Percentiles rank a stretch among this genome's conserved stretches.
These are phyloP conservation scores for Acacia crassicarpa DNA, from an alignment of 306 rosid species.

Conservation along the genomic window DNA sequence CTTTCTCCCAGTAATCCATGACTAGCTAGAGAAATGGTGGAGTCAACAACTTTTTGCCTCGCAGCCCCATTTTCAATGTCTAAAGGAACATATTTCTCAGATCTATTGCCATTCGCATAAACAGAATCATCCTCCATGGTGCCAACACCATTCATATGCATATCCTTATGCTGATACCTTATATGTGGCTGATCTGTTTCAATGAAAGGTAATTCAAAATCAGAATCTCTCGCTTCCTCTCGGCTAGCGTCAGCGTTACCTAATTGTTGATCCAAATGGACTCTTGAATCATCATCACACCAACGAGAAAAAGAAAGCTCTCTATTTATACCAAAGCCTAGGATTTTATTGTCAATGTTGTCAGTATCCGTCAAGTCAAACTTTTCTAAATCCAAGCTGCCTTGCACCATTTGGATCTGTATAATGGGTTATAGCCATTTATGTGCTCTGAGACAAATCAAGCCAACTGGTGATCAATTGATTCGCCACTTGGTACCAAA, in stretches of 20 bases:
- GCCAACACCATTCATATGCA: conserved; percentile 48
- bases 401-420: conserved; percentile 60
- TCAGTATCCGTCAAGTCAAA: conserved; percentile 35
- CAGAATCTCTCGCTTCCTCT: conserved; percentile 48
- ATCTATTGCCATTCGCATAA: conserved; percentile 45
- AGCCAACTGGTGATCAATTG: conserved; percentile 30
- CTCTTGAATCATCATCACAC: conserved; percentile 60
- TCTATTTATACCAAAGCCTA: conserved; percentile 48
- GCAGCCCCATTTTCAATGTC: conserved; percentile 60
- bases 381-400: conserved; percentile 49
- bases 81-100: conserved; percentile 61
- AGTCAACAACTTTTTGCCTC: conserved; percentile 36
- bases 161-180: conserved; percentile 46
- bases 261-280: conserved; percentile 41
- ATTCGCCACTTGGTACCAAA: conserved; percentile 32
- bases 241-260: conserved; percentile 41
- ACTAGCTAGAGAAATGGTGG: conserved; percentile 36
- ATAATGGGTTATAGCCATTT: conserved; percentile 41
- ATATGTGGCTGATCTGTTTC: conserved; percentile 42
- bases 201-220: conserved; percentile 60
- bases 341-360: conserved; percentile 35
- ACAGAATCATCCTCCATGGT: conserved; percentile 52
- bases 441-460: conserved; percentile 23
- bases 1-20: conserved; percentile 35
- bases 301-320: conserved; percentile 75